phyloP scores from a whole-genome alignment of 208 protist species.

The Trypanosoma platydactyli region DNA sequence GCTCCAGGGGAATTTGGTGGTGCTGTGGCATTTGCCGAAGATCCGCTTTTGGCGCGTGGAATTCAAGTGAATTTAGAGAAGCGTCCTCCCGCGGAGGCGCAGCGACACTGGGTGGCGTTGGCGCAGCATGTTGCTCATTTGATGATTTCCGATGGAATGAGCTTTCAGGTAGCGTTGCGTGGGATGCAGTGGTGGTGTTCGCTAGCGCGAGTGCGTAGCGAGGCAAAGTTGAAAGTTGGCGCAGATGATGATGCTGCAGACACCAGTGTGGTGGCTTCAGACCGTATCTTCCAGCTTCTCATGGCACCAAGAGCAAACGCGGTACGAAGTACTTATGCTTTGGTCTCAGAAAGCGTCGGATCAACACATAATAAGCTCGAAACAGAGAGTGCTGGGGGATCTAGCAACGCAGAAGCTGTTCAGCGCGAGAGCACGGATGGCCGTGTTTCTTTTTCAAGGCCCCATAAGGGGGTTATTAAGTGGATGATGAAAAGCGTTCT shows the following conservation, averaged over 20 bases:
- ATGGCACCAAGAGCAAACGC: background rate
- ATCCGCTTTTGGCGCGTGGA: constrained; percentile 14
- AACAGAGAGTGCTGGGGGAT: too few relatives aligned
- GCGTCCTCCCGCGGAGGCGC: background rate
- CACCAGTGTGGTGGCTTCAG: background rate
- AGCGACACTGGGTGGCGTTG: constrained; percentile 6
- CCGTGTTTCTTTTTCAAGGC: constrained; percentile 10
- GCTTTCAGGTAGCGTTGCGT: constrained; percentile 3
- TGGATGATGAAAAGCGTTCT: constrained; percentile 8
- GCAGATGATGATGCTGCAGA: too few relatives aligned
- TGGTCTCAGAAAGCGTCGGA: too few relatives aligned
- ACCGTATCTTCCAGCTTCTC: constrained; percentile 19
- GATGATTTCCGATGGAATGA: constrained; percentile 26
- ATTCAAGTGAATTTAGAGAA: constrained; percentile 13
- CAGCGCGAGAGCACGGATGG: too few relatives aligned
- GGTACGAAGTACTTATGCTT: too few relatives aligned
- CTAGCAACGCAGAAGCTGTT: too few relatives aligned
- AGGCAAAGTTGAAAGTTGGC: background rate
- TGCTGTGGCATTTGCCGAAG: constrained; percentile 25
- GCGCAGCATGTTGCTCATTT: constrained; percentile 14
- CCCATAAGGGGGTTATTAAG: constrained; percentile 4
- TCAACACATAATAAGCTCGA: too few relatives aligned
- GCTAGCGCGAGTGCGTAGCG: background rate
- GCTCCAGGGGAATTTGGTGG: constrained; percentile 28
- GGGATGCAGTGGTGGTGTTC: constrained; percentile 8